Base-by-base conservation (phyloP, 1,284 basidiomycete genomes). In the Ceratobasidium sp. region DNA sequence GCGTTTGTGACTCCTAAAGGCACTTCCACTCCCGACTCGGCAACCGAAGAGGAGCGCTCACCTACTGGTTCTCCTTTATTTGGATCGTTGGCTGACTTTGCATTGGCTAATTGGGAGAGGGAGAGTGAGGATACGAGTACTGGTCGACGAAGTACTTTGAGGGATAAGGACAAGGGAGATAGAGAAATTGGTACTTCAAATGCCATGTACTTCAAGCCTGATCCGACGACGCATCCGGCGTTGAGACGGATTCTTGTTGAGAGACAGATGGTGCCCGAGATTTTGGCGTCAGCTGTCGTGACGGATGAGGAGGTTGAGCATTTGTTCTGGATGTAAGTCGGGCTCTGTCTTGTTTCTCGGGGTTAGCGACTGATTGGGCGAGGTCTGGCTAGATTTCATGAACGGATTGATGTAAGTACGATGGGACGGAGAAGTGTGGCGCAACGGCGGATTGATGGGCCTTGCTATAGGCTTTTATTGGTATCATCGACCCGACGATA, bases 251-350 rank as follows among this genome's bases (percentile, higher is more conserved):
- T 88, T 68, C 85, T 95, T 81, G 94, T 94, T 69, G 93, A 95
- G 81, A 89, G 89, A 77, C 91, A 94, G 79, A 92, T 92, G 0
- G 71, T 74, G n/a, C 94, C 94, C 0, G 94, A 95, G 81, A 94
- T 96, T 75, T 82, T 96, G 60, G 89, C 94, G 0, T 91, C 94
- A 78, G 92, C 92, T 17, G 85, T 96, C 37, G 92, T 96, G 60
- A 91, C 90, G 0, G 90, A 92, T 0, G 89, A 91, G 66, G 94
- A 96, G 80, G 93, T 95, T 10, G 91, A 95, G 76, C 91, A 91
- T 79, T 84, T 96, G 31, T 96, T 96, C 80, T 87, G 93, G 66
- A 94, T 96, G 91, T 95, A 81, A 54, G 92, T 87, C 23, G 17
- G 8, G 13, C 7, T 15, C 7, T n/a, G 13, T 20, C 15, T 51